Percentiles rank a stretch among this genome's conserved stretches.
Conservation (phyloP, 257 asterid species). For the Coffea eugenioides region DNA sequence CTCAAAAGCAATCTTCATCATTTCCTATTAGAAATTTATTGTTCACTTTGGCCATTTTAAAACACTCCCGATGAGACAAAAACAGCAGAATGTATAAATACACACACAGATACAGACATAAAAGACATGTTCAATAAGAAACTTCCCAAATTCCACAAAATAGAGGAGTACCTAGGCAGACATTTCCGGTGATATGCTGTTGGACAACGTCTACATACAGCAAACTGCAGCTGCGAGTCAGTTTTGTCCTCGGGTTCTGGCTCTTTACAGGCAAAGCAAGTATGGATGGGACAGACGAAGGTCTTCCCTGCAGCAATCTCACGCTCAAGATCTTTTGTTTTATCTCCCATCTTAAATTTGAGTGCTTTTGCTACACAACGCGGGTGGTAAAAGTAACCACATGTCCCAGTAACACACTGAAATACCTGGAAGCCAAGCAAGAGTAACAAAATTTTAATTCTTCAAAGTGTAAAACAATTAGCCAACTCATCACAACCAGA, state of each 20-base stretch:
- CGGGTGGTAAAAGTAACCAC: slow-evolving; percentile 92
- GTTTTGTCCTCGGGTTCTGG: slow-evolving; percentile 53
- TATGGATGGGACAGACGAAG: slow-evolving; percentile 84
- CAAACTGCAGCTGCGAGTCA: slow-evolving; percentile 70
- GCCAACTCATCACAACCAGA: neutral
- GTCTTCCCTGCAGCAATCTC: slow-evolving; percentile 70
- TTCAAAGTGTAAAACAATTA: neutral
- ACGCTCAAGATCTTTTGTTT: slow-evolving; percentile 43
- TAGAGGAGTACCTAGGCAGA: slow-evolving; percentile 65
- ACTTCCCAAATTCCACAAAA: slow-evolving; percentile 8
- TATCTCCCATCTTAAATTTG: slow-evolving; percentile 45
- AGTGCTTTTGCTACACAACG: slow-evolving; percentile 71
- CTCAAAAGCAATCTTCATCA: no score
- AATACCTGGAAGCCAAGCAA: slow-evolving; percentile 58
- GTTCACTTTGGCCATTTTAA: no score
- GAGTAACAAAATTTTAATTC: neutral
- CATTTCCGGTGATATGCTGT: slow-evolving; percentile 87
- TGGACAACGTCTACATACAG: slow-evolving; percentile 98
- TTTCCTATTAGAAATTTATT: no score
- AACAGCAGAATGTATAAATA: no score
- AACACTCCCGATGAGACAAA: no score
- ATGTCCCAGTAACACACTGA: slow-evolving; percentile 81
- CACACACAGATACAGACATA: no score
- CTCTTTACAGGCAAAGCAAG: slow-evolving; percentile 61
- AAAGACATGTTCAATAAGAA: no score